Conservation (phyloP, 1,139 yeast species). For the Zygosaccharomyces pseudobailii region DNA sequence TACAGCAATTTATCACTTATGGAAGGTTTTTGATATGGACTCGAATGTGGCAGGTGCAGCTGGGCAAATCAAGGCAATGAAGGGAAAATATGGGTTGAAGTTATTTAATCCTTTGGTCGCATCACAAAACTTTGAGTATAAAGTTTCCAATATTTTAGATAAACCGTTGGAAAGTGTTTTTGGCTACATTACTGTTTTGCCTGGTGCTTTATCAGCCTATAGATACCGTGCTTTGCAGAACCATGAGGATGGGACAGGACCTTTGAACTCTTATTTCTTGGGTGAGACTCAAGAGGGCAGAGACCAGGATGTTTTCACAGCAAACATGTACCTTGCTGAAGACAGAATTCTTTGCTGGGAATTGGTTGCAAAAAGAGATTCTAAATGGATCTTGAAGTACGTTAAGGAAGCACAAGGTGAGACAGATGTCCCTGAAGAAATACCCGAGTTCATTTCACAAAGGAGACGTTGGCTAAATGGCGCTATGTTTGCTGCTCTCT, state of each 20-base stretch:
- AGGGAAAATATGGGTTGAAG: constrained; percentile 78
- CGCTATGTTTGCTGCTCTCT: constrained; percentile 93
- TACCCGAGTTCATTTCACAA: constrained; percentile 89
- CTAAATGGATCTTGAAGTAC: constrained; percentile 88
- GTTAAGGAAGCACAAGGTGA: constrained; percentile 94
- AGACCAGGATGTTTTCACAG: constrained; percentile 77
- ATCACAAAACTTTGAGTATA: constrained; percentile 93
- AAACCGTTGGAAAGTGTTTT: constrained; percentile 91
- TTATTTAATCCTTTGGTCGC: constrained; percentile 89
- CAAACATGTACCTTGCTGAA: constrained; percentile 96
- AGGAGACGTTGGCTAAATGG: constrained; percentile 98
- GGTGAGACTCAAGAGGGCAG: constrained; percentile 69
- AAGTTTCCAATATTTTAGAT: constrained; percentile 91
- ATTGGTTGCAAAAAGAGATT: constrained; percentile 78
- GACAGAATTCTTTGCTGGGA: constrained; percentile 98
- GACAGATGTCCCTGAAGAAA: constrained; percentile 91
- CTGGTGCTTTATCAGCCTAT: constrained; percentile 95
- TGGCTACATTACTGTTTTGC: constrained; percentile 90
- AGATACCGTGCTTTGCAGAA: constrained; percentile 82
- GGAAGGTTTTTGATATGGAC: constrained; percentile 96
- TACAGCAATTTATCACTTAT: constrained; percentile 79
- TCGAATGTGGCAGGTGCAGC: constrained; percentile 98
- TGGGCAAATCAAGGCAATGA: constrained; percentile 93
- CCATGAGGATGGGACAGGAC: constrained; percentile 89
- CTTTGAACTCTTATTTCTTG: constrained; percentile 78